phyloP scores from a whole-genome alignment of 2,329 filamentous ascomycete genomes.

The Metarhizium album region DNA sequence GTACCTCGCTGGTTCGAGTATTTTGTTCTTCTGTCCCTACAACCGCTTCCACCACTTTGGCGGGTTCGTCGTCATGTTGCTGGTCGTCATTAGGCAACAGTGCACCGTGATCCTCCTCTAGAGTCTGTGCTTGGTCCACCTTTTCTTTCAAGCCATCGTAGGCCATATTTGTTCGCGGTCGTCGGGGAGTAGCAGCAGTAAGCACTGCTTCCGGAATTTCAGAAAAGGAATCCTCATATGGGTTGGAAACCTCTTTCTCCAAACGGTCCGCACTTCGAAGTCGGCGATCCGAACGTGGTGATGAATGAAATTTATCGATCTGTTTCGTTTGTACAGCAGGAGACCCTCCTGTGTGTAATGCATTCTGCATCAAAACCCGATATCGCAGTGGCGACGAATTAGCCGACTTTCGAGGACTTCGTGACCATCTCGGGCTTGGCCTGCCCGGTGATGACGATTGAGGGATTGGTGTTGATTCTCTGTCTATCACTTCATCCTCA shows the following conservation, averaged over 20 bases:
- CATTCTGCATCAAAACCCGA: slow-evolving; percentile 22
- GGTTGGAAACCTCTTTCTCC: slow-evolving; percentile 20
- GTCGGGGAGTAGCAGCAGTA: slow-evolving; percentile 35
- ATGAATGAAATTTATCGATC: background rate
- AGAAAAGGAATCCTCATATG: slow-evolving; percentile 47
- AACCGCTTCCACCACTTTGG: background rate
- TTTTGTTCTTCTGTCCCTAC: background rate
- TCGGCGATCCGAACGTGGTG: slow-evolving; percentile 3
- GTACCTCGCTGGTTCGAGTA: background rate
- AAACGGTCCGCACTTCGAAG: slow-evolving; percentile 6
- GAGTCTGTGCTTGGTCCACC: background rate
- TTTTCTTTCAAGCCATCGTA: slow-evolving; percentile 8
- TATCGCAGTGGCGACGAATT: slow-evolving; percentile 21
- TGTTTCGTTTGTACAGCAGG: background rate
- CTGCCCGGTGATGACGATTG: slow-evolving; percentile 13
- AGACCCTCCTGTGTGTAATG: slow-evolving; percentile 13
- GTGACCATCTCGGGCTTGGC: slow-evolving; percentile 18
- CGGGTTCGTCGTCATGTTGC: background rate
- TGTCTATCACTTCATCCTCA: background rate
- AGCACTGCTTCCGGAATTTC: slow-evolving; percentile 42
- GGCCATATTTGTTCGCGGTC: slow-evolving; percentile 6
- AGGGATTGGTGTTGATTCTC: background rate
- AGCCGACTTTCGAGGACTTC: slow-evolving; percentile 24
- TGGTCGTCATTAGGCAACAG: background rate
- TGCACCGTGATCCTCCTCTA: background rate